A percentile compares a stretch with the other conserved stretches of the same genome.
These are phyloP conservation scores for Colletotrichum musicola DNA, from an alignment of 2,329 filamentous ascomycete genomes.

Conservation along the genomic window DNA sequence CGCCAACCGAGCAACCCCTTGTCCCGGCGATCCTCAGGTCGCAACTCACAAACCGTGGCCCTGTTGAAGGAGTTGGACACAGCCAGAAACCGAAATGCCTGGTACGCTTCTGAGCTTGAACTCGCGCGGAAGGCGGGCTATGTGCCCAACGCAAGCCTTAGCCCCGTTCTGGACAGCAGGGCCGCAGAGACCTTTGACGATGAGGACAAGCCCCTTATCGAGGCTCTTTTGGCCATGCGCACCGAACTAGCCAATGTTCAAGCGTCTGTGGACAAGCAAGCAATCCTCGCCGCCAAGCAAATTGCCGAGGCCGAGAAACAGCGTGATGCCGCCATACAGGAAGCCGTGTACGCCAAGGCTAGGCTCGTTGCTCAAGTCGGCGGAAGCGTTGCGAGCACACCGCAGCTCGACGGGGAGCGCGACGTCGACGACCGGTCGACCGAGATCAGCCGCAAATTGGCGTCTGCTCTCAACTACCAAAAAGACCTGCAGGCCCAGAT, in stretches of 20 bases:
- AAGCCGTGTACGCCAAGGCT: conserved; percentile 95
- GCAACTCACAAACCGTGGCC: conserved; percentile 77
- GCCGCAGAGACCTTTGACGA: conserved; percentile 86
- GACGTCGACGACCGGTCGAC: conserved; percentile 75
- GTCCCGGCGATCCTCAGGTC: conserved; percentile 69
- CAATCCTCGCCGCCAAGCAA: conserved; percentile 84
- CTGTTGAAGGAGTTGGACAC: conserved; percentile 89
- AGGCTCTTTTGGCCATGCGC: conserved; percentile 92
- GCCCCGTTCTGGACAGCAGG: conserved; percentile 81
- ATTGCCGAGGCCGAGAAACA: conserved; percentile 96
- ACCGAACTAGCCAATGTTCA: conserved; percentile 92
- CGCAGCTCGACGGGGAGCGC: conserved; percentile 70
- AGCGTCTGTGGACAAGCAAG: conserved; percentile 88
- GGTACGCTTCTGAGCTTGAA: conserved; percentile 96
- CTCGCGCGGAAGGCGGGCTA: conserved; percentile 93
- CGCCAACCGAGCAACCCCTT: conserved; percentile 71
- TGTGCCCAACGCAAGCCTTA: conserved; percentile 76
- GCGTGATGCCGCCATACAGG: conserved; percentile 91
- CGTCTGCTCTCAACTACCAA: conserved; percentile 82
- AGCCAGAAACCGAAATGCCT: conserved; percentile 88
- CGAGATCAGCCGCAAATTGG: conserved; percentile 86
- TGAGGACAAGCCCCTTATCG: conserved; percentile 90
- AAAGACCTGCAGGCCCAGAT: conserved; percentile 84
- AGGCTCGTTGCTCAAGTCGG: conserved; percentile 84
- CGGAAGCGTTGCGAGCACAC: conserved; percentile 72